phyloP scores from a whole-genome alignment of 257 asterid genomes.

The Fraxinus anomala region DNA sequence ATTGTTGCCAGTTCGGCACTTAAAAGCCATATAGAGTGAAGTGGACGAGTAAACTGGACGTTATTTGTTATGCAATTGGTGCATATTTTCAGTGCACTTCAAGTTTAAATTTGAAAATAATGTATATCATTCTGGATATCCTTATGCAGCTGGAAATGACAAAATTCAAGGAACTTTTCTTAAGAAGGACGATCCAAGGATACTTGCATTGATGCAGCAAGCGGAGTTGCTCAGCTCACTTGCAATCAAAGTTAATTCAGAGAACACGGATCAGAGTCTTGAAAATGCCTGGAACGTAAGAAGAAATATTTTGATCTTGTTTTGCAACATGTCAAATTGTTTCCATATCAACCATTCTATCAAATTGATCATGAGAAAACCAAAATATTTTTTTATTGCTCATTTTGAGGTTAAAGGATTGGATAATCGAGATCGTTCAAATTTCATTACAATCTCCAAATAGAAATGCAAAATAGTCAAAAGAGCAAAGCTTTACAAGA shows the following conservation, averaged over 20 bases:
- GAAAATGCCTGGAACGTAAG: constrained; percentile 83
- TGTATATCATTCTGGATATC: constrained; percentile 13
- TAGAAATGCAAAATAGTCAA: constrained; percentile 13
- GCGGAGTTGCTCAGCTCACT: constrained; percentile 91
- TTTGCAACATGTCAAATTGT: constrained; percentile 13
- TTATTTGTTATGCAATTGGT: background rate
- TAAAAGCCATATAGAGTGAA: constrained; percentile 25
- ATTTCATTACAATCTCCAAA: constrained; percentile 10
- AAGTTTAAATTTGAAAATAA: constrained; percentile 15
- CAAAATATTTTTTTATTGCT: background rate
- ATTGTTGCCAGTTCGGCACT: constrained; percentile 4
- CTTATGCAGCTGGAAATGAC: constrained; percentile 50
- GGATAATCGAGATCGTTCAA: background rate
- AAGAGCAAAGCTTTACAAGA: constrained; percentile 14
- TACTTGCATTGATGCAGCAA: constrained; percentile 87
- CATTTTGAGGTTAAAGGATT: background rate
- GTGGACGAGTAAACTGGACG: constrained; percentile 7
- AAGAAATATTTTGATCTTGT: constrained; percentile 15
- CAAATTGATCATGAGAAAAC: constrained; percentile 8
- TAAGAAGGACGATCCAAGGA: constrained; percentile 90
- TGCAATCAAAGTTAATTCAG: constrained; percentile 81
- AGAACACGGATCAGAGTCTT: constrained; percentile 79
- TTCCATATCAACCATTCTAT: background rate
- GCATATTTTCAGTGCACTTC: constrained; percentile 6
- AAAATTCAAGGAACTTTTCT: constrained; percentile 64